These are phyloP conservation scores for Collybia sp. DNA, from an alignment of 768 basidiomycete species.

Conservation along the genomic window DNA sequence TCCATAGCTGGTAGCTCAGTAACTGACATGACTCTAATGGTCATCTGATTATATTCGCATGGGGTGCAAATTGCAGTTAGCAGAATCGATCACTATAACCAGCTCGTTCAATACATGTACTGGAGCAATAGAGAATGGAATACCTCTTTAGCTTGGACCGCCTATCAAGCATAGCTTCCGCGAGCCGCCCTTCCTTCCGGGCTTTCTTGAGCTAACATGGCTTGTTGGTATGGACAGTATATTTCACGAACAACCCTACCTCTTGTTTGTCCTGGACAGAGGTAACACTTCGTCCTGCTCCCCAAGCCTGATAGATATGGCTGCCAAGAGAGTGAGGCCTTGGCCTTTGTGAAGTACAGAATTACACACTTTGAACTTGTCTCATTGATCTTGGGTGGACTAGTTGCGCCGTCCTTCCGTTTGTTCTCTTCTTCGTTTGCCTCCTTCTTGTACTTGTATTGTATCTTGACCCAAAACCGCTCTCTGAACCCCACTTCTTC, in stretches of 20 bases:
- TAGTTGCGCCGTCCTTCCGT: conserved; percentile 55
- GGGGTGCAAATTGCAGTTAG: conserved; percentile 16
- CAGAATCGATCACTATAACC: conserved; percentile 45
- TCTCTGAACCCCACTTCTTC: conserved; percentile 84
- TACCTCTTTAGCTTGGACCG: conserved; percentile 83
- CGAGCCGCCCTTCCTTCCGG: conserved; percentile 72
- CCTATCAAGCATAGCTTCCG: conserved; percentile 76
- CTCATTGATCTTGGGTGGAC: conserved; percentile 62
- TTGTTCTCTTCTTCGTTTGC: conserved; percentile 68
- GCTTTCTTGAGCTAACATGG: conserved; percentile 65
- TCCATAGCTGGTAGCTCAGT: too few species aligned
- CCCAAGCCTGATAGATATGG: conserved; percentile 78
- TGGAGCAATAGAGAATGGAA: conserved; percentile 3
- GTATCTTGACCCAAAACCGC: conserved; percentile 86
- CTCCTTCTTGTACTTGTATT: conserved; percentile 85
- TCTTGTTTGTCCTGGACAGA: conserved; percentile 71
- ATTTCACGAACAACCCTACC: conserved; percentile 31
- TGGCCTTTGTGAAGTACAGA: conserved; percentile 1
- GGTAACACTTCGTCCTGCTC: conserved; percentile 68
- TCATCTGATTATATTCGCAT: too few species aligned
- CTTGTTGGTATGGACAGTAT: conserved; percentile 2
- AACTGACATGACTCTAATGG: too few species aligned
- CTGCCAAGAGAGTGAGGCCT: conserved; percentile 29
- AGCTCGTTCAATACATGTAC: not conserved
- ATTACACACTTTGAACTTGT: conserved; percentile 62